Base-by-base conservation (phyloP, 2,329 filamentous ascomycete species). In the Trichoderma simmonsii region DNA sequence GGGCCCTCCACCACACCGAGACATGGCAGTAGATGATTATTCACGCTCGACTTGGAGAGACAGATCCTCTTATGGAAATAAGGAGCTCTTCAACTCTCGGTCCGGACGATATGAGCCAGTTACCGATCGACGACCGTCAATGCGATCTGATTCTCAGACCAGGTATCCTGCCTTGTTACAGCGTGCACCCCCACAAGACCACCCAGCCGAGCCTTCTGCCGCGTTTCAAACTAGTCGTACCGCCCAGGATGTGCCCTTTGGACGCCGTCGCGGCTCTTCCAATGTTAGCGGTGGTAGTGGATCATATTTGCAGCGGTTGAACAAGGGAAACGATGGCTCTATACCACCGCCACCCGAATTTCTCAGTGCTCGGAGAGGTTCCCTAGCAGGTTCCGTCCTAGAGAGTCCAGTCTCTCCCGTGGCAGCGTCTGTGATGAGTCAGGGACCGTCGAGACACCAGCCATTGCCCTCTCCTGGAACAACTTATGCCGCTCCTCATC, bases 21-120 rank as follows among this genome's bases (percentile, higher is more conserved):
- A 98, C 79, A 97, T 98, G 74, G 93, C 94, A 6, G 93, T 95
- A 0, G 96, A 98, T 80, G 95, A 97, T 75, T 98, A 98, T 78
- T 97, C 92, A 79, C 89, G 96, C 74, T 89, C 91, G 67, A 88
- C 91, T 39, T 97, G 93, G 91, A 88, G 92, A 77, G 94, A 97
- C 73, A 88, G 90, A 6, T 85, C 86, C 43, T 79, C 85, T 0
- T 85, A 88, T 71, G 85, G 87, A 12, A 90, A 89, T 73, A 87
- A 93, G 71, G 95, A 98, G 80, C 85, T 98, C 0, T 98, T 91
- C 83, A 98, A 98, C 80, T 97, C 95, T n/a, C 92, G 97, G 70
- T 97, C 94, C 69, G 95, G 95, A 21, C 91, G 94, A 65, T 97
- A 97, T 76, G 95, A 98, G 79, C 94, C 95, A 18, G 95, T 95